Conservation (phyloP, 129 eudicot species). For the Pseudognaphalium luteoalbum region DNA sequence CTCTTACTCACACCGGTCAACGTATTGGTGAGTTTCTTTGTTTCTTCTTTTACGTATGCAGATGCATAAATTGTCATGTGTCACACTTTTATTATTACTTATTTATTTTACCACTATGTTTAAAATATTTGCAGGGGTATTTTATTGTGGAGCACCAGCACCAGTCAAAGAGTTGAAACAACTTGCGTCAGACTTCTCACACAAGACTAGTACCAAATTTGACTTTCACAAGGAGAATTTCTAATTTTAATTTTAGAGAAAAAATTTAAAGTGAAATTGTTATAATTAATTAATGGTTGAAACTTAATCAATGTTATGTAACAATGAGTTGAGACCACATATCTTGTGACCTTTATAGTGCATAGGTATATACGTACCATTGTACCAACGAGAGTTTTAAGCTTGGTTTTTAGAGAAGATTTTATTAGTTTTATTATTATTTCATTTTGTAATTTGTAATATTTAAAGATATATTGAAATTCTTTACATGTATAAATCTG, state of each 20-base stretch:
- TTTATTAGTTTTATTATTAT: neutral
- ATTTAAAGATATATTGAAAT: neutral
- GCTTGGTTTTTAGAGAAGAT: neutral
- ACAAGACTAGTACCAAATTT: conserved; percentile 49
- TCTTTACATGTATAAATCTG: neutral
- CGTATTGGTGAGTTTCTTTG: conserved; percentile 48
- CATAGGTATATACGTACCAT: conserved; percentile 16
- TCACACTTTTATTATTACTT: too few species aligned
- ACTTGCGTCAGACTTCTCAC: conserved; percentile 49
- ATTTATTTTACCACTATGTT: too few species aligned
- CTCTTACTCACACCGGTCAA: conserved; percentile 41
- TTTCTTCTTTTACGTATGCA: neutral
- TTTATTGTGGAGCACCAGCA: conserved; percentile 65
- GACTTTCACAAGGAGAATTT: conserved; percentile 76
- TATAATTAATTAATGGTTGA: neutral
- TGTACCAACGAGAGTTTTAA: neutral
- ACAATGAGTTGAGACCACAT: neutral
- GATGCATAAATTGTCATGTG: neutral
- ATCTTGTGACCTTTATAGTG: conserved; percentile 14
- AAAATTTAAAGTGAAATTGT: neutral
- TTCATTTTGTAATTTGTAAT: neutral
- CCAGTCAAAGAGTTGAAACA: conserved; percentile 47
- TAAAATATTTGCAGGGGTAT: conserved; percentile 47
- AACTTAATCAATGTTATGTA: neutral
- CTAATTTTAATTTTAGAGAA: neutral